Evolutionary conservation across 805 yeast genomes (phyloP), one percentile per base, ranked within the genome.

Genomic region (Lipomyces yamanashiensis): DNA sequence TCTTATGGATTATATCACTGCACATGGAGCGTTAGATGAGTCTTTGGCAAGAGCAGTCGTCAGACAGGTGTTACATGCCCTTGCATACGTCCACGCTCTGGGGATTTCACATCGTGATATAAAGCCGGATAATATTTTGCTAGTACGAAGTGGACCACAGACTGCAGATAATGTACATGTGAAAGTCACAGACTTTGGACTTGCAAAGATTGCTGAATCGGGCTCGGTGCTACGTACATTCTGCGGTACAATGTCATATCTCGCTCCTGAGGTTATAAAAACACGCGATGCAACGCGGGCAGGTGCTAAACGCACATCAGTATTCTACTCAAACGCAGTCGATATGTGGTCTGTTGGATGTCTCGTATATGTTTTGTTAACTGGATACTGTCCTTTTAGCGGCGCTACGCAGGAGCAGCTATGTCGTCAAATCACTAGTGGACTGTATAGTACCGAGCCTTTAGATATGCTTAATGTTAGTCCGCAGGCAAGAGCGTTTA

Each of bases 311-410:
- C 64, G 70, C 72, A 69, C 64, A 71, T 69, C 70, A 76, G 50
- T 45, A 17, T 49, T 44, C 57, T 95, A 95, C 73, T 90, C 97
- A 1, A 87, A 89, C 44, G 81, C 90, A 62, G 98, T 95, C 15
- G 99, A 95, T 74, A 90, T 95, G 83, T 95, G 99, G 99, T 91
- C 98, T 1, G 81, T 95, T 61, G 99, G 99, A 0, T 95, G 99
- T 75, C 78, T 95, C 34, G 88, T 92, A 0, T 95, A 92, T 77
- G 99, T 95, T 3, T 85, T 93, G 28, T 50, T 95, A 59, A 93
- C 99, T 0, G 93, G 95, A 0, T 97, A 91, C 80, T 79, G 93
- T 65, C 99, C 99, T 7, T 95, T 95, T 74, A 91, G 93, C 74
- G 98, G 98, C 0, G 83, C 87, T 58, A 90, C 97, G 0, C 98